Conservation (phyloP, 1,284 basidiomycete genomes). For the Apiotrichum akiyoshidainum region DNA sequence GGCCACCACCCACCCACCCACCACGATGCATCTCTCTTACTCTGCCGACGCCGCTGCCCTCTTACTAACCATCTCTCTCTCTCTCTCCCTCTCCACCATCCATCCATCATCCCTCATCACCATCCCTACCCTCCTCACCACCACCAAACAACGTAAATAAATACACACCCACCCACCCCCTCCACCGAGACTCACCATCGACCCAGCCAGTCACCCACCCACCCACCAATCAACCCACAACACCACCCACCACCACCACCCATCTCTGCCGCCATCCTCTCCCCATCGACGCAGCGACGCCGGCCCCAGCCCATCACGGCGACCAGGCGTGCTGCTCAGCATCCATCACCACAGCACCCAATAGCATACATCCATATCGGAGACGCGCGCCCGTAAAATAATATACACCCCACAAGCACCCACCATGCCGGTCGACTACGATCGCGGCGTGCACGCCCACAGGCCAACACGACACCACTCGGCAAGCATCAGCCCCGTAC, state of each 20-base stretch:
- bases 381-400: background rate
- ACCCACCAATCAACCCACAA: background rate
- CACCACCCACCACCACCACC: background rate
- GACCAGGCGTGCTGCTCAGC: background rate
- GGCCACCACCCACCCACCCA: too few species aligned
- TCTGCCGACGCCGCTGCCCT: too few species aligned
- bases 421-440: slow-evolving; percentile 18
- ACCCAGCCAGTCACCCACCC: background rate
- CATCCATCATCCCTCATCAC: too few species aligned
- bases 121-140: too few species aligned
- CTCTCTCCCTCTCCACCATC: too few species aligned
- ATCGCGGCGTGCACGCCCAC: slow-evolving; percentile 5
- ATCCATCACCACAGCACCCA: background rate
- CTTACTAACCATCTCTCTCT: too few species aligned
- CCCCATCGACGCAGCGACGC: background rate
- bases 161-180: background rate
- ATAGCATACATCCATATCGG: background rate
- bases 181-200: too few species aligned
- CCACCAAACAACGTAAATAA: background rate
- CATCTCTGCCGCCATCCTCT: background rate
- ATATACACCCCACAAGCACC: background rate
- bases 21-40: too few species aligned
- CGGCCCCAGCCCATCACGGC: background rate
- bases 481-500: slow-evolving; percentile 16
- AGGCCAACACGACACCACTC: slow-evolving; percentile 10